Conservation (phyloP, 768 basidiomycete species). For the Panaeolus papilionaceus region DNA sequence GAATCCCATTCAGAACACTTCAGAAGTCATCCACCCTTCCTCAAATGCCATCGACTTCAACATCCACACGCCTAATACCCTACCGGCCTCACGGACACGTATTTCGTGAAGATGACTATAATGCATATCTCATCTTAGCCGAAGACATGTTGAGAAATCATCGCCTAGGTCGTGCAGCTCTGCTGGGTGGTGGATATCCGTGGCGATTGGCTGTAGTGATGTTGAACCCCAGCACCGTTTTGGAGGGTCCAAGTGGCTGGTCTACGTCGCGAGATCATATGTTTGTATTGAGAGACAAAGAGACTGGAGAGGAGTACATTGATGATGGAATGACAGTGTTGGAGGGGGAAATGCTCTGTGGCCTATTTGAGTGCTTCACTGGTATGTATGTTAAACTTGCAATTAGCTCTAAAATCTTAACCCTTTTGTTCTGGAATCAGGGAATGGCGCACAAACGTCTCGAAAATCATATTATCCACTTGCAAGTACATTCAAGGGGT, state of each 20-base stretch:
- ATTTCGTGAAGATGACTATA: constrained; percentile 17
- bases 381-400: too few species aligned
- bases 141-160: constrained; percentile 15
- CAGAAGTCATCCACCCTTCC: background rate
- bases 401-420: too few species aligned
- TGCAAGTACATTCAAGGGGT: background rate
- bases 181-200: constrained; percentile 23
- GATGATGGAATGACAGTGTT: background rate
- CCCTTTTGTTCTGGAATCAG: too few species aligned
- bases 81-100: background rate
- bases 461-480: background rate
- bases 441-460: background rate
- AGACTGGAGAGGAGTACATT: background rate
- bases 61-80: background rate
- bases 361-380: background rate
- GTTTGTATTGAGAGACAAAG: background rate
- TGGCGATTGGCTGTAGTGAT: constrained; percentile 22
- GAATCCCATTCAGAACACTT: constrained; percentile 17
- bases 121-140: constrained; percentile 12
- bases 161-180: constrained; percentile 19
- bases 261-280: background rate
- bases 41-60: background rate
- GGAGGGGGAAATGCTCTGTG: background rate
- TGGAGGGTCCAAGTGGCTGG: constrained; percentile 22
- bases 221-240: constrained; percentile 18